phyloP scores from a whole-genome alignment of 148 eudicot genomes.

The Chenopodium album region DNA sequence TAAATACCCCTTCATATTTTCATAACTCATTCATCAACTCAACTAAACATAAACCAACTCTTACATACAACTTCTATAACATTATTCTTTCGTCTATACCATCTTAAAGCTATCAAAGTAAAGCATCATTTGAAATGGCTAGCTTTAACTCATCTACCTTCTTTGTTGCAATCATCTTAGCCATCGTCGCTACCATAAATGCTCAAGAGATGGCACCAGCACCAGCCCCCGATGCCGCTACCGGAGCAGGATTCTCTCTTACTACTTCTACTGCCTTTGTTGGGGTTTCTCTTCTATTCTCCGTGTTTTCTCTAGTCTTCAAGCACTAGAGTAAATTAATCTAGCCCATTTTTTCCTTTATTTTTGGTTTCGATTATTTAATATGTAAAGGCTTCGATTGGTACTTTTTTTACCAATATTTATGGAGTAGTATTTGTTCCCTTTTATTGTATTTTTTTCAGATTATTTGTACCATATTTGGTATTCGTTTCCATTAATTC shows the following conservation, averaged over 20 bases:
- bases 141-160: not conserved
- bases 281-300: conserved; percentile 3
- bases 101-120: no score
- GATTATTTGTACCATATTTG: not conserved
- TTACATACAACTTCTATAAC: no score
- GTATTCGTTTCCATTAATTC: not conserved
- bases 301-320: not conserved
- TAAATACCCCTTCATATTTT: not conserved
- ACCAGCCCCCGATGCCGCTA: conserved; percentile 12
- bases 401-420: no score
- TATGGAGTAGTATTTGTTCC: not conserved
- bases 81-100: no score
- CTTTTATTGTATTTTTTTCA: not conserved
- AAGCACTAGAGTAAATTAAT: not conserved
- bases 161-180: not conserved
- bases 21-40: not conserved
- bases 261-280: not conserved
- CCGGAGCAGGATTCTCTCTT: conserved; percentile 16
- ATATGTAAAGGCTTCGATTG: not conserved
- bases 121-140: not conserved
- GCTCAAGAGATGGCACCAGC: conserved; percentile 7
- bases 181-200: not conserved
- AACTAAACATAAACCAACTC: no score
- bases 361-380: not conserved
- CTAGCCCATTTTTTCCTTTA: no score